Evolutionary conservation across 2,329 filamentous ascomycete genomes (phyloP), one percentile per base, ranked within the genome.

Genomic region (Colletotrichum eremochloae): DNA sequence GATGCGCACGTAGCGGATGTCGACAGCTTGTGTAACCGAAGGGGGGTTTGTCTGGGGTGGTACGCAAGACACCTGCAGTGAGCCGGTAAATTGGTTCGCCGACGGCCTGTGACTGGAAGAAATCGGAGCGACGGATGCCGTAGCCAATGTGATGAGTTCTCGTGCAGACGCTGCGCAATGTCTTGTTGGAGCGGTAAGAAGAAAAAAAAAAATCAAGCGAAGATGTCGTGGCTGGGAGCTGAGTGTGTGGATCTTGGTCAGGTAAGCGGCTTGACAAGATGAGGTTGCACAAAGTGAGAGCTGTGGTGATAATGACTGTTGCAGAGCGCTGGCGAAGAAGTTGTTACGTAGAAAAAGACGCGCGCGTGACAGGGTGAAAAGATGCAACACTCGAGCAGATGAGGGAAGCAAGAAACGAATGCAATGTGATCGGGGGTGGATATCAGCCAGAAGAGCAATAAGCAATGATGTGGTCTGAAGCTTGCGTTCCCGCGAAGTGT

Each of bases 401-500:
- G 67, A 63, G 50, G 50, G 57, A 62, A 61, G 61, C 44, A 58
- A 38, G 68, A 57, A 63, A 55, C 57, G 48, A 63, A 71, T 63
- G 56, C 46, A 63, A 71, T 60, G 56, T 53, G 42, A 67, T 63
- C 48, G 50, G 56, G 50, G 62, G 63, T 58, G 56, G 62, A 67
- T 56, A 56, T 66, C 12, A 31, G 62, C 62, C 67, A 50, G 53
- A 58, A 56, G 29, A 71, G 68, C 63, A 73, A 71, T 73, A 73
- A 71, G 71, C 71, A 73, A 71, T 55, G 67, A 67, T 46, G 62
- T 71, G 56, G 71, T 67, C 67, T 40, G 48, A 67, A 71, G 67
- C 71, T 71, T 57, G 48, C 71, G 61, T 73, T 73, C 57, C 68
- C 71, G 67, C 71, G 71, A 71, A 68, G 63, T 64, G 67, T 33